Evolutionary conservation across 805 yeast species (phyloP).

Genomic region (Saturnispora besseyi): DNA sequence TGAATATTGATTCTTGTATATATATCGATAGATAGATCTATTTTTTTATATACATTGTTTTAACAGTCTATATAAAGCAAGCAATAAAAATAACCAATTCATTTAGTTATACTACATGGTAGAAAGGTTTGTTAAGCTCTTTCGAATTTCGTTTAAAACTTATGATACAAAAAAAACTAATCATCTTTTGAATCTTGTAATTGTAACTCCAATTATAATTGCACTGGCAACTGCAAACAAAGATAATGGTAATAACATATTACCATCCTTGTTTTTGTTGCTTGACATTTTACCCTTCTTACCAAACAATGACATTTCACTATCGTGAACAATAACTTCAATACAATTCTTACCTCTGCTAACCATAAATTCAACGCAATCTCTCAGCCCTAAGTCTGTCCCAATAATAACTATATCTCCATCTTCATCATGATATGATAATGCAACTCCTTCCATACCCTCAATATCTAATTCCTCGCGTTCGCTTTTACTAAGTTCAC

Average conservation of each 20-base stretch:
- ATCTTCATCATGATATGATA: conserved; percentile 77
- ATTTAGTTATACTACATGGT: background rate
- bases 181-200: background rate
- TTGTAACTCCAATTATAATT: conserved; percentile 43
- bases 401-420: conserved; percentile 74
- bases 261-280: background rate
- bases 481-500: conserved; percentile 23
- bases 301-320: conserved; percentile 33
- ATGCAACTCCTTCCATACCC: conserved; percentile 37
- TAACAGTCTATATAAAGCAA: no score
- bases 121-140: background rate
- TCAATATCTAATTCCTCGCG: conserved; percentile 19
- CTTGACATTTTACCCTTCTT: conserved; percentile 8
- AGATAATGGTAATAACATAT: conserved; percentile 50
- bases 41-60: background rate
- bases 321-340: conserved; percentile 64
- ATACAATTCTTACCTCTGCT: conserved; percentile 48
- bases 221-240: conserved; percentile 52
- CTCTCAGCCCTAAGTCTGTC: conserved; percentile 60
- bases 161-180: background rate
- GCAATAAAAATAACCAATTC: background rate
- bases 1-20: conserved; percentile 1
- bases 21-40: background rate
- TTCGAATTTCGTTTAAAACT: background rate
- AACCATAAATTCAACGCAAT: conserved; percentile 55